These are phyloP conservation scores for Curvularia verruculosa DNA, from an alignment of 2,329 filamentous ascomycete genomes.

Conservation along the genomic window DNA sequence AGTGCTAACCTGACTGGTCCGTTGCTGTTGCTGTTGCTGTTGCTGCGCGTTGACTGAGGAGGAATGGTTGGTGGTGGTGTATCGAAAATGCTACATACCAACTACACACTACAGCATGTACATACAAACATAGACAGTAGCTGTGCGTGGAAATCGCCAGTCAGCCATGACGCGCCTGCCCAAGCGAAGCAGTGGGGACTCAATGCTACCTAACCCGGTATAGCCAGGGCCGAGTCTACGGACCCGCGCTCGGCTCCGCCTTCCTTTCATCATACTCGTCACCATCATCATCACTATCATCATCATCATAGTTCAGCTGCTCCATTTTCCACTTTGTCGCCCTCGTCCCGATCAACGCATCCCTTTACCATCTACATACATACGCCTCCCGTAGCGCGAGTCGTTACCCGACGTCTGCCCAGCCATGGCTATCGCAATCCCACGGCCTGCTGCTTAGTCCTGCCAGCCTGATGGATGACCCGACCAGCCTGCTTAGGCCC, in stretches of 20 bases:
- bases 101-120: neutral
- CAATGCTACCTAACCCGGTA: conserved; percentile 24
- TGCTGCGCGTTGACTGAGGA: too few species aligned
- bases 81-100: neutral
- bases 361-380: too few species aligned
- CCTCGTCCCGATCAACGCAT: neutral
- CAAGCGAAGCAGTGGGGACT: conserved; percentile 31
- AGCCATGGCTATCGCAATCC: conserved; percentile 6
- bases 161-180: conserved; percentile 24
- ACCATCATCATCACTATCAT: too few species aligned
- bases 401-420: conserved; percentile 15
- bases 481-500: conserved; percentile 30
- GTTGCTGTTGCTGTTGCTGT: too few species aligned
- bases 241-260: conserved; percentile 35
- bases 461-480: conserved; percentile 29
- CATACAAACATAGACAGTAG: too few species aligned
- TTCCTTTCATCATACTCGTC: conserved; percentile 21
- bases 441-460: too few species aligned
- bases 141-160: too few species aligned
- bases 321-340: neutral
- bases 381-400: conserved; percentile 31
- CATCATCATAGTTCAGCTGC: conserved; percentile 7
- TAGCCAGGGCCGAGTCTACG: conserved; percentile 30
- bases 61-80: too few species aligned
- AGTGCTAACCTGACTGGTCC: too few species aligned